A percentile compares a stretch with the other conserved stretches of the same genome.
Conservation (phyloP, 345 rosid species). For the Eucalyptus melliodora region DNA sequence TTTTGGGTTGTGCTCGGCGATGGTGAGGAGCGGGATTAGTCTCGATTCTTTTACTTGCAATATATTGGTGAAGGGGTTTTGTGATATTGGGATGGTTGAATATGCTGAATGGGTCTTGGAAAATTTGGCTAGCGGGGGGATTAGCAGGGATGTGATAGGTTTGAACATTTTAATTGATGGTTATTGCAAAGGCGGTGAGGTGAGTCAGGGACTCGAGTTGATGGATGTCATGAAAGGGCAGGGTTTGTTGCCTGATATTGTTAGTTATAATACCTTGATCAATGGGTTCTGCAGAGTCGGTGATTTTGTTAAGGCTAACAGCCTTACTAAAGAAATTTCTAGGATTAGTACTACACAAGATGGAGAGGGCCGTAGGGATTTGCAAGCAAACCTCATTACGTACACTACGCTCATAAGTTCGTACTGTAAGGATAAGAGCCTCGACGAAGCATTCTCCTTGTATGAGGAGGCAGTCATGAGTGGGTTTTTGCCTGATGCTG, state of each 20-base stretch:
- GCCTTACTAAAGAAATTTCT: constrained; percentile 38
- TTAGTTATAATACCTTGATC: constrained; percentile 51
- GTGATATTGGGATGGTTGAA: constrained; percentile 34
- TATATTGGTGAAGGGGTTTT: constrained; percentile 69
- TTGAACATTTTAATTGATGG: constrained; percentile 49
- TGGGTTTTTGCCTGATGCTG: constrained; percentile 62
- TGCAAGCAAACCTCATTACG: constrained; percentile 48
- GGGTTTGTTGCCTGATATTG: constrained; percentile 35
- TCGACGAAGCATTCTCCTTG: constrained; percentile 45
- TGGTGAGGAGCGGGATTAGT: constrained; percentile 51
- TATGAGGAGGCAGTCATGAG: constrained; percentile 46
- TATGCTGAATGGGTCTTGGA: constrained; percentile 46
- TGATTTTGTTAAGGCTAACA: constrained; percentile 47
- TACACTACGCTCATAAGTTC: constrained; percentile 62
- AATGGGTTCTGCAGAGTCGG: constrained; percentile 46
- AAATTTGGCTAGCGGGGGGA: constrained; percentile 29
- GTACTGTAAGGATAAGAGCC: constrained; percentile 39
- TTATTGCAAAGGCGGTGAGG: constrained; percentile 26
- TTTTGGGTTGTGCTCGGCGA: constrained; percentile 50
- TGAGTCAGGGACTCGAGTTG: constrained; percentile 24
- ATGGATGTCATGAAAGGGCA: constrained; percentile 29
- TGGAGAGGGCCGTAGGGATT: background rate
- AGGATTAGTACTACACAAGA: background rate
- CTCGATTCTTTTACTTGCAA: constrained; percentile 65
- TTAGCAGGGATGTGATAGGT: constrained; percentile 26